Percentiles rank a stretch among this genome's conserved stretches.
Evolutionary conservation across 2,329 filamentous ascomycete genomes (phyloP).

Genomic region (Talaromyces sp.): DNA sequence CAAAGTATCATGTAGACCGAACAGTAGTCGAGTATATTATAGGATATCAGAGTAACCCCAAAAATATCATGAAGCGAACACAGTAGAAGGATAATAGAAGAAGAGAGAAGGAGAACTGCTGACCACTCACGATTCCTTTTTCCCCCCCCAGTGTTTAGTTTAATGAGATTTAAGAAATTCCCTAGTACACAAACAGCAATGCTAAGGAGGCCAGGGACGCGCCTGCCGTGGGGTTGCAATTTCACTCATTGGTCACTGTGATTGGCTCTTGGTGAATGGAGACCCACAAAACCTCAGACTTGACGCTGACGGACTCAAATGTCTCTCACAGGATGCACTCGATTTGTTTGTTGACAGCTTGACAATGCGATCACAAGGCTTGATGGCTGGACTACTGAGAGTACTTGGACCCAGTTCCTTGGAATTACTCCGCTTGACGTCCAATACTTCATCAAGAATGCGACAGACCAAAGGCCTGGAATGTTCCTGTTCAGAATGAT

Average conservation of each 20-base stretch:
- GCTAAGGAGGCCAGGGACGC: neutral
- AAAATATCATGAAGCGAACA: neutral
- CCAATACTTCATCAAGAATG: neutral
- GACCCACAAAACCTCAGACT: too few relatives aligned
- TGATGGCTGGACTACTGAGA: too few relatives aligned
- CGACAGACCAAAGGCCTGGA: neutral
- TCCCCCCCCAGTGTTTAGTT: neutral
- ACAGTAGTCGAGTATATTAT: neutral
- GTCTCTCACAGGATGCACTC: too few relatives aligned
- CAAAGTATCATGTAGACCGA: neutral
- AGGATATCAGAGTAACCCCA: neutral
- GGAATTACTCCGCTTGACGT: neutral
- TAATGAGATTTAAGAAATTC: slow-evolving; percentile 8
- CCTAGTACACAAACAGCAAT: slow-evolving; percentile 2
- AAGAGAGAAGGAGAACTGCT: neutral
- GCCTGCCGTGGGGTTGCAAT: neutral
- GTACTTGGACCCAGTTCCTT: too few relatives aligned
- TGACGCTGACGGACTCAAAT: too few relatives aligned
- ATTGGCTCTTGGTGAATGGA: neutral
- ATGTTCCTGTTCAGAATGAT: neutral
- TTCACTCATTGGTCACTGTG: neutral
- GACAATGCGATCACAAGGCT: neutral
- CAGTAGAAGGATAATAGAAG: neutral
- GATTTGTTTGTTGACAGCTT: neutral
- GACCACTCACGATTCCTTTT: neutral